These are phyloP conservation scores for Chaetomium globosum DNA, from an alignment of 2,329 filamentous ascomycete species.

Conservation along the genomic window DNA sequence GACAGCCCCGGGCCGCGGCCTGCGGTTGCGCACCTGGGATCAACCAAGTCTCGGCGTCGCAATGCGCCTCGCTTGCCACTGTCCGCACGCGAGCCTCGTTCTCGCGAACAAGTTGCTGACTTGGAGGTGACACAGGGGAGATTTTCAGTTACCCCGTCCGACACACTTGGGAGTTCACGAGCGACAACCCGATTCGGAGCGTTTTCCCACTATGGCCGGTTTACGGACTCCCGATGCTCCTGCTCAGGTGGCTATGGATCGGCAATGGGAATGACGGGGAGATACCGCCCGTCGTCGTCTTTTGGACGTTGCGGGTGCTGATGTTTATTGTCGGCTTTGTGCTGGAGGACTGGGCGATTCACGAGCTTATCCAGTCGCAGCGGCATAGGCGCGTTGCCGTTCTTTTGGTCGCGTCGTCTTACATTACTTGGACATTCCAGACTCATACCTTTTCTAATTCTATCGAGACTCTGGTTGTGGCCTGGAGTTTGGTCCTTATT, in stretches of 20 bases:
- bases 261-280: slow-evolving; percentile 76
- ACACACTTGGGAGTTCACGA: slow-evolving; percentile 95
- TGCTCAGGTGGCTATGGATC: slow-evolving; percentile 89
- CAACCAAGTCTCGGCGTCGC: background rate
- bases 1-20: background rate
- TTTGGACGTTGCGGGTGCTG: slow-evolving; percentile 82
- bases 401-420: slow-evolving; percentile 87
- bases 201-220: slow-evolving; percentile 95
- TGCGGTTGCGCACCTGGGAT: background rate
- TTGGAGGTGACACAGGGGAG: slow-evolving; percentile 61
- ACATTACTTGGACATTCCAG: slow-evolving; percentile 98
- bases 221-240: slow-evolving; percentile 90
- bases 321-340: slow-evolving; percentile 98
- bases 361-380: slow-evolving; percentile 81
- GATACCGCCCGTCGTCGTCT: slow-evolving; percentile 81
- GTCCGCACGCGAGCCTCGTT: background rate
- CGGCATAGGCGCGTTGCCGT: slow-evolving; percentile 73
- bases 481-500: slow-evolving; percentile 91
- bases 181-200: slow-evolving; percentile 84
- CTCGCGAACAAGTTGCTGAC: slow-evolving; percentile 25
- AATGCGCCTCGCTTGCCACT: background rate
- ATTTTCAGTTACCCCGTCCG: slow-evolving; percentile 91
- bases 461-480: slow-evolving; percentile 87
- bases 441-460: slow-evolving; percentile 98
- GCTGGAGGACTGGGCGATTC: slow-evolving; percentile 94